Conservation (phyloP, 352 stramenopile species). For the Globisporangium paddicum region DNA sequence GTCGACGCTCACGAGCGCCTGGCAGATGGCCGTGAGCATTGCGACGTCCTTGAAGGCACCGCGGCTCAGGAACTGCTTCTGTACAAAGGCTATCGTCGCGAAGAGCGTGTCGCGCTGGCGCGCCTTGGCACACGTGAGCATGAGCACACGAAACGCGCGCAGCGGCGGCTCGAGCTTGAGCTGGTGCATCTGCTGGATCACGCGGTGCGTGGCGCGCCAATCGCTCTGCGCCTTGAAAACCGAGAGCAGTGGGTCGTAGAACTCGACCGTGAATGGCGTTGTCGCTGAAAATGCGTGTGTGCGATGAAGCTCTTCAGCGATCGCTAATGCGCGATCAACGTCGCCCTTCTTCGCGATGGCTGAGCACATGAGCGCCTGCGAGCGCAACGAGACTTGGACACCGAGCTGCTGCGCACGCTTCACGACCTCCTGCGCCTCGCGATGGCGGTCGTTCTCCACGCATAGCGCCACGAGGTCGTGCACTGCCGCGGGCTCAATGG, state of each 20-base stretch:
- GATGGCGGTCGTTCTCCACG: conserved; percentile 33
- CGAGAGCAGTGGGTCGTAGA: conserved; percentile 53
- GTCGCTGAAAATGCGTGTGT: conserved; percentile 6
- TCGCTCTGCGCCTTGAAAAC: conserved; percentile 56
- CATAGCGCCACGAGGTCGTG: conserved; percentile 33
- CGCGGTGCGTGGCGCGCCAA: conserved; percentile 47
- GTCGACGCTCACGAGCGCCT: conserved; percentile 46
- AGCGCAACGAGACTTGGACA: conserved; percentile 23
- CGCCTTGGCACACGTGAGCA: conserved; percentile 47
- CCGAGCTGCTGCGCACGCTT: conserved; percentile 32
- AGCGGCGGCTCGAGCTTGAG: conserved; percentile 39
- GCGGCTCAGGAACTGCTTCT: conserved; percentile 27
- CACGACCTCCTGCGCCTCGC: conserved; percentile 51
- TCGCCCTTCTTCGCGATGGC: conserved; percentile 45
- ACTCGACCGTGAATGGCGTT: conserved; percentile 14
- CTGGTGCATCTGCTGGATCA: conserved; percentile 63
- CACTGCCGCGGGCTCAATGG: conserved; percentile 17
- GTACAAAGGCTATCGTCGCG: conserved; percentile 40
- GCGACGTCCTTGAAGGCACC: conserved; percentile 27
- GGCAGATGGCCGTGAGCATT: conserved; percentile 57
- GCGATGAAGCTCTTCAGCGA: conserved; percentile 24
- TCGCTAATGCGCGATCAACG: conserved; percentile 35
- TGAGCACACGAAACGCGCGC: conserved; percentile 53
- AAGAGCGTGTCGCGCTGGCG: conserved; percentile 40
- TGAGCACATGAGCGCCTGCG: conserved; percentile 42